Evolutionary conservation across 1,284 basidiomycete species (phyloP), one percentile per base, ranked within the genome.

Genomic region (Cerrena zonata): DNA sequence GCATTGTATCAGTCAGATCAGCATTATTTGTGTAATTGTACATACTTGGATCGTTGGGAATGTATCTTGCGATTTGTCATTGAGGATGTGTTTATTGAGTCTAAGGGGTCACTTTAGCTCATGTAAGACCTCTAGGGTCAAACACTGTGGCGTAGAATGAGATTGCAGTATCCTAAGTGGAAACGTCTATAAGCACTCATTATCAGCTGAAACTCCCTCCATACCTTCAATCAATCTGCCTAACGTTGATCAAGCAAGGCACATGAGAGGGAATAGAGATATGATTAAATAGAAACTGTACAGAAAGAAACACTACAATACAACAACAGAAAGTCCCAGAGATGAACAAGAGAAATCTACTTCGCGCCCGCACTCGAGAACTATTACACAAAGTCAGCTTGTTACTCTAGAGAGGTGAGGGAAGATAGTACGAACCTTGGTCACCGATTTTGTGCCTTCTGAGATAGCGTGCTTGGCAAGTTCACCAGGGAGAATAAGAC

Each of bases 401-500:
- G 12, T 10, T 13, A 24, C 34, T 18, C 11, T 3, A 12, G 24
- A 34, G 47, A 13, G 25, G 30, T 12, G 18, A 65, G 11, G 7
- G 19, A 40, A 15, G 15, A 34, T 15, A 40, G 13, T n/a, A 56
- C 57, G 22, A 51, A 62, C 63, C 63, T 73, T 68, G 19, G 65
- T 65, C 40, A 68, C 67, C n/a, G 72, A 74, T 70, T 85, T 86
- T 46, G 82, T 84, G 52, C 86, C 86, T 66, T 89, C 86, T 52
- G 83, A 86, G 61, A 88, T 89, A 49, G 86, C 84, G 61, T 88
- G 86, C 76, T 89, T 89, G 59, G 86, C 84, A 41, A 89, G 78
- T 70, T 90, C 89, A 71, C 88, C 89, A 60, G 91, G 91, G 2
- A 95, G 84, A 69, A 95, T 94, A 40, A 95, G 80, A 55, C 91